phyloP scores from a whole-genome alignment of 2,329 filamentous ascomycete genomes.

The Chaetomiaceae sp. region DNA sequence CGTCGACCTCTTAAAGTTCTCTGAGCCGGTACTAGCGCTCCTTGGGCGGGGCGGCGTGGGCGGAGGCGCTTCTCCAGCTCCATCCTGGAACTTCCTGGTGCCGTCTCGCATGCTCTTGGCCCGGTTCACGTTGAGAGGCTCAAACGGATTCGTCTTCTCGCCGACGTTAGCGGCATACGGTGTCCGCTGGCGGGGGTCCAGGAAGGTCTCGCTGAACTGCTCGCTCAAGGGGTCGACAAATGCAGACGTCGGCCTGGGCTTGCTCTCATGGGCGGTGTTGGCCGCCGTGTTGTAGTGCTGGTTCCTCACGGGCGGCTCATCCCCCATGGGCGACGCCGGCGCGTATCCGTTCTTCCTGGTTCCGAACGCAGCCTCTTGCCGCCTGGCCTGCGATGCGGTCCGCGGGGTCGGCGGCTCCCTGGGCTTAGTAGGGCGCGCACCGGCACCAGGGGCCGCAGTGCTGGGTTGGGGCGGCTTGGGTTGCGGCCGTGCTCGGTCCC shows the following conservation, averaged over 20 bases:
- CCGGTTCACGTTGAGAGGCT: slow-evolving; percentile 42
- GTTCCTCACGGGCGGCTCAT: slow-evolving; percentile 49
- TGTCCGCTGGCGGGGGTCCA: slow-evolving; percentile 51
- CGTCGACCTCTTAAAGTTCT: slow-evolving; percentile 23
- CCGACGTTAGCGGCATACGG: slow-evolving; percentile 54
- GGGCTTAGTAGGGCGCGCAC: slow-evolving; percentile 18
- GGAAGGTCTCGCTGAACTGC: slow-evolving; percentile 40
- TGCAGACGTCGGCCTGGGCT: slow-evolving; percentile 12
- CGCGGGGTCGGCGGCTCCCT: slow-evolving; percentile 40
- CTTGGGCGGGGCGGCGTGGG: slow-evolving; percentile 27
- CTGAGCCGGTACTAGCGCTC: slow-evolving; percentile 32
- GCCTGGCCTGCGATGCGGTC: slow-evolving; percentile 50
- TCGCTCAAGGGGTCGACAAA: slow-evolving; percentile 40
- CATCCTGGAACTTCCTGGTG: slow-evolving; percentile 28
- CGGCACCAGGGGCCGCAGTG: slow-evolving; percentile 39
- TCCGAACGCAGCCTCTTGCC: slow-evolving; percentile 53
- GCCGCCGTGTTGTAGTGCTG: slow-evolving; percentile 45
- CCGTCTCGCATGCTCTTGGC: slow-evolving; percentile 43
- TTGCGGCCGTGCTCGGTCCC: slow-evolving; percentile 25
- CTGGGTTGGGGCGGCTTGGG: slow-evolving; percentile 11
- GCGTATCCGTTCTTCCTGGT: slow-evolving; percentile 46
- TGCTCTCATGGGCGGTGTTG: slow-evolving; percentile 22
- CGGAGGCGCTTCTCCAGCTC: slow-evolving; percentile 16
- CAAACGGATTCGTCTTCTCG: slow-evolving; percentile 57
- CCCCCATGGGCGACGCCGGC: slow-evolving; percentile 46